phyloP scores from a whole-genome alignment of 306 rosid species.

The Cucurbita argyrosperma region DNA sequence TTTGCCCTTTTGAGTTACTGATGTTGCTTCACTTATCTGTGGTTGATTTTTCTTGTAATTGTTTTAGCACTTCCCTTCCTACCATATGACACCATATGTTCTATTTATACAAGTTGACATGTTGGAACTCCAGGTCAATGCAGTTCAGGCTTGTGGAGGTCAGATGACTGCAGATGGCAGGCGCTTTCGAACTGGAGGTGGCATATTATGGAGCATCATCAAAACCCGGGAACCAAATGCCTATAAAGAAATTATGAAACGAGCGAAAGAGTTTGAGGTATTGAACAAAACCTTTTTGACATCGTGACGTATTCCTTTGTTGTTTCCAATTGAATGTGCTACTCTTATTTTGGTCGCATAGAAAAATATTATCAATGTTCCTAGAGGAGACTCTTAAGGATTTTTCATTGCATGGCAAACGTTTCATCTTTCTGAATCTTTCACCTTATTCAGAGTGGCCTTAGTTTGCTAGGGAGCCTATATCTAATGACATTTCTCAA shows the following conservation, averaged over 20 bases:
- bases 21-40: neutral
- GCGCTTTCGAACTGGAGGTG: constrained; percentile 71
- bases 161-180: constrained; percentile 68
- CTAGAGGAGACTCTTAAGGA: neutral
- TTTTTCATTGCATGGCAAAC: neutral
- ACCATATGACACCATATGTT: neutral
- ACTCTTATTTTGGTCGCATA: neutral
- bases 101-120: neutral
- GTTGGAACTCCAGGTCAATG: constrained; percentile 50
- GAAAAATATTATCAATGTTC: neutral
- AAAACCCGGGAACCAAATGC: constrained; percentile 77
- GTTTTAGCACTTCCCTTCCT: neutral
- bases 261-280: constrained; percentile 82
- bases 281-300: neutral
- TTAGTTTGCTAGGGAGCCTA: neutral
- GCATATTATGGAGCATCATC: constrained; percentile 68
- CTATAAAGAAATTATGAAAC: constrained; percentile 75
- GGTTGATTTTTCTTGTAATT: neutral
- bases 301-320: neutral
- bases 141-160: constrained; percentile 76
- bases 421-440: neutral
- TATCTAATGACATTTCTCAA: neutral
- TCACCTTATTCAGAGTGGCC: neutral
- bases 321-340: neutral
- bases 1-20: neutral